A percentile compares a stretch with the other conserved stretches of the same genome.
Conservation (phyloP, 148 eudicot species). For the Nepenthes gracilis region DNA sequence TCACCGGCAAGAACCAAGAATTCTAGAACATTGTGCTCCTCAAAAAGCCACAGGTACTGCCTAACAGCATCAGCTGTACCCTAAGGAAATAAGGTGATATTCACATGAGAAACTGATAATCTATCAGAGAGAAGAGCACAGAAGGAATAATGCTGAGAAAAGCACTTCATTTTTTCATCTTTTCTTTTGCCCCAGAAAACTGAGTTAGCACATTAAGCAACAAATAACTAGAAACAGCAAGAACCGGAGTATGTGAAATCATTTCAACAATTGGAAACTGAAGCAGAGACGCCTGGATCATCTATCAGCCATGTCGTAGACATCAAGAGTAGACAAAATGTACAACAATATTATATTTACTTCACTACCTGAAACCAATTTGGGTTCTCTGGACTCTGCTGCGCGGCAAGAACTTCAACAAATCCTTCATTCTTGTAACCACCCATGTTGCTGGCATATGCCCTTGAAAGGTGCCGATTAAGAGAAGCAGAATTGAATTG, state of each 20-base stretch:
- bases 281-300: too few relatives aligned
- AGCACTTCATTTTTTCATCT: too few relatives aligned
- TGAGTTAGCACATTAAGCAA: too few relatives aligned
- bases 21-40: conserved; percentile 85
- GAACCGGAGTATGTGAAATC: too few relatives aligned
- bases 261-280: too few relatives aligned
- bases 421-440: conserved; percentile 95
- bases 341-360: neutral
- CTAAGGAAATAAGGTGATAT: conserved; percentile 12
- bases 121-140: neutral
- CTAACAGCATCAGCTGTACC: conserved; percentile 57
- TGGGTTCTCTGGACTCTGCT: conserved; percentile 96
- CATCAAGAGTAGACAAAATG: neutral
- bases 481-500: conserved; percentile 97
- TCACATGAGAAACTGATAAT: neutral
- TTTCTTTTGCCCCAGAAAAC: too few relatives aligned
- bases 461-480: conserved; percentile 81
- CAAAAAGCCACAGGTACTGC: conserved; percentile 47
- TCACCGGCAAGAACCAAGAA: conserved; percentile 90
- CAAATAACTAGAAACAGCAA: neutral
- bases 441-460: conserved; percentile 86
- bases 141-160: too few relatives aligned
- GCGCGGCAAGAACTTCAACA: conserved; percentile 98
- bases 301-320: too few relatives aligned
- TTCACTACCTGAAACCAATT: conserved; percentile 85